phyloP scores from a whole-genome alignment of 176 grass and related monocot species.

The Urochloa ruziziensis region DNA sequence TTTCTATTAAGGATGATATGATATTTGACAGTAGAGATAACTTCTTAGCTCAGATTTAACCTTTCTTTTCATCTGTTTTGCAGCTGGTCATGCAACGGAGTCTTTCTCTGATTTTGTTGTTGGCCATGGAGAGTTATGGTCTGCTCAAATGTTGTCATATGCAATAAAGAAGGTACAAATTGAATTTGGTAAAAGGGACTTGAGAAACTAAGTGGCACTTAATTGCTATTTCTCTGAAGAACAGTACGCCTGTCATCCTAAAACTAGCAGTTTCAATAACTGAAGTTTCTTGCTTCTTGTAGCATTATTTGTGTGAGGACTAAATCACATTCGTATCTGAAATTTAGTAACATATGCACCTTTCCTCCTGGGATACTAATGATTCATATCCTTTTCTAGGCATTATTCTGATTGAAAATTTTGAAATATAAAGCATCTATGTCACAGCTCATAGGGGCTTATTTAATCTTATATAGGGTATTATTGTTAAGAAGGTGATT shows the following conservation, averaged over 20 bases:
- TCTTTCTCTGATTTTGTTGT: slow-evolving; percentile 97
- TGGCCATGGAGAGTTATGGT: slow-evolving; percentile 96
- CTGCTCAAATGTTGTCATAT: slow-evolving; percentile 88
- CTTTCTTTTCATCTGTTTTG: slow-evolving; percentile 27
- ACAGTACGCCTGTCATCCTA: neutral
- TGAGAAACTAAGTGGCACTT: neutral
- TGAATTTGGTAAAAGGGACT: neutral
- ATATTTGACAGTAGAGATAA: neutral
- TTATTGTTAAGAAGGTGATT: neutral
- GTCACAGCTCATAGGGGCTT: neutral
- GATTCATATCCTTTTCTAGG: neutral
- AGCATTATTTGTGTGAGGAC: neutral
- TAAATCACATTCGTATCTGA: neutral
- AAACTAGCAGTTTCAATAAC: neutral
- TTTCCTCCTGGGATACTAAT: neutral
- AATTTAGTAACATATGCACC: neutral
- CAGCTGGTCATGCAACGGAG: slow-evolving; percentile 95
- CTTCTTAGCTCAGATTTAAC: neutral
- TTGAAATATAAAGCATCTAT: neutral
- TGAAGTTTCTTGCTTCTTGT: neutral
- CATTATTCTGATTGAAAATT: neutral
- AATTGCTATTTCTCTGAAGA: neutral
- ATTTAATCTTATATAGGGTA: neutral
- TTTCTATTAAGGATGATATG: neutral
- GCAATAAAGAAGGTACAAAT: slow-evolving; percentile 77